Percentiles rank a stretch among this genome's conserved stretches.
These are phyloP conservation scores for Klebsormidium nitens DNA, from an alignment of 139 green algal genomes.

Conservation along the genomic window DNA sequence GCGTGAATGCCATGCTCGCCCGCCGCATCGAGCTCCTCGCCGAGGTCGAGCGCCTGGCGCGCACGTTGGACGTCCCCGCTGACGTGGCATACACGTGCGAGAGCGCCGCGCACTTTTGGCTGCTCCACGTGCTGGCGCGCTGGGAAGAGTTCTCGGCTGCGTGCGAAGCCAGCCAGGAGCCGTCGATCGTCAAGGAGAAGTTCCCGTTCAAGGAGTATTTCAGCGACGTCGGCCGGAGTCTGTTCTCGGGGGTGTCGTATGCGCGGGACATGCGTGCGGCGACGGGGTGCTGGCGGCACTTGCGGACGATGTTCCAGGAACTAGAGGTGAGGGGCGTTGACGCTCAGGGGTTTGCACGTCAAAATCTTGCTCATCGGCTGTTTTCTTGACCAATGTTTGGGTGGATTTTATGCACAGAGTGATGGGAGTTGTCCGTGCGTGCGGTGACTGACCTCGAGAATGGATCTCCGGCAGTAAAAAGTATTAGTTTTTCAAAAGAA, in stretches of 20 bases:
- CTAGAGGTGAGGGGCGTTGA: conserved; percentile 6
- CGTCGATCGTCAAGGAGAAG: conserved; percentile 50
- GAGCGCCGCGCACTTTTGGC: conserved; percentile 92
- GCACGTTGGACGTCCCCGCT: conserved; percentile 44
- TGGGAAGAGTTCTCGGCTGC: conserved; percentile 32
- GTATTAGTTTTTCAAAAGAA: no score
- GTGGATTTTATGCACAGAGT: no score
- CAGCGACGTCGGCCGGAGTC: conserved; percentile 49
- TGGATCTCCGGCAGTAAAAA: no score
- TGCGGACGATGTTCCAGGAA: conserved; percentile 75
- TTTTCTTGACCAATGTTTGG: no score
- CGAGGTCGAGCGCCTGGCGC: conserved; percentile 54
- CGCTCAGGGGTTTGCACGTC: no score
- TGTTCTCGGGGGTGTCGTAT: conserved; percentile 61
- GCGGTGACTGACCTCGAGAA: no score
- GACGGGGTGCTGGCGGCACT: conserved; percentile 79
- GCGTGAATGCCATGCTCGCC: conserved; percentile 93
- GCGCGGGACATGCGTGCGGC: conserved; percentile 62
- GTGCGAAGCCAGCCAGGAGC: conserved; percentile 19
- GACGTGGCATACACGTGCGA: conserved; percentile 92
- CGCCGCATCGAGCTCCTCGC: conserved; percentile 81
- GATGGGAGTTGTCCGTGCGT: no score
- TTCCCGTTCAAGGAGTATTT: conserved; percentile 95
- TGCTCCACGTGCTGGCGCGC: conserved; percentile 84
- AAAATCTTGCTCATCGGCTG: no score